Evolutionary conservation across 139 green algal genomes (phyloP).

Genomic region (Ettlia oleoabundans): DNA sequence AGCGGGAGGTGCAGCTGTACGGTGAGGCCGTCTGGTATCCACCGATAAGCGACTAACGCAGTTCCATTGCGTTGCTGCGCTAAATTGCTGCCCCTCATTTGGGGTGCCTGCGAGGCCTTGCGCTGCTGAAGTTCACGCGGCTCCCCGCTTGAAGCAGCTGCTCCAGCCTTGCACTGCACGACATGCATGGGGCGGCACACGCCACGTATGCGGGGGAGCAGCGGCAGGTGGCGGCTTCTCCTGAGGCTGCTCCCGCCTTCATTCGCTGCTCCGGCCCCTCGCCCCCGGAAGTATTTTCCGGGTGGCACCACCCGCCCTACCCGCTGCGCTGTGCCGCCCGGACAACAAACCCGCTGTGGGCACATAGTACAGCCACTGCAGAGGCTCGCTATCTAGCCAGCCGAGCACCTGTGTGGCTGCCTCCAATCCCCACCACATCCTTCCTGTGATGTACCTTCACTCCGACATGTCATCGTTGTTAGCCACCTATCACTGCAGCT

Average conservation of each 20-base stretch:
- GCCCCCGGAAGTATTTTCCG: constrained; percentile 9
- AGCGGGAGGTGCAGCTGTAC: constrained; percentile 63
- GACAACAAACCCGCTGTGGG: constrained; percentile 34
- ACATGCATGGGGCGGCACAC: not conserved
- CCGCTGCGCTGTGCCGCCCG: constrained; percentile 5
- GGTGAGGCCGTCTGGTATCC: constrained; percentile 46
- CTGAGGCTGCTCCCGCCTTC: not conserved
- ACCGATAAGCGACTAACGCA: not conserved
- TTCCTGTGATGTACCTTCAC: not conserved
- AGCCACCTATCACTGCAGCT: too few species aligned
- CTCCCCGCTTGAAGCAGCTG: not conserved
- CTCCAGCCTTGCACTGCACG: not conserved
- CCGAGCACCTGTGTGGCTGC: constrained; percentile 27
- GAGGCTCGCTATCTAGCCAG: not conserved
- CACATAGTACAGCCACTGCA: constrained; percentile 50
- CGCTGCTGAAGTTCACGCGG: not conserved
- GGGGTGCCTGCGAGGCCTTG: not conserved
- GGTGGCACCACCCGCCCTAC: not conserved
- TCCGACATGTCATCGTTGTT: not conserved
- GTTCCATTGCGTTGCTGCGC: not conserved
- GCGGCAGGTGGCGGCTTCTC: not conserved
- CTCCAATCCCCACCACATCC: constrained; percentile 50
- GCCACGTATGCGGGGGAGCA: constrained; percentile 15
- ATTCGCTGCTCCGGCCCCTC: constrained; percentile 22
- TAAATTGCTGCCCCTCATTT: not conserved